phyloP scores from a whole-genome alignment of 352 stramenopile species.

The Pythium dissimile region DNA sequence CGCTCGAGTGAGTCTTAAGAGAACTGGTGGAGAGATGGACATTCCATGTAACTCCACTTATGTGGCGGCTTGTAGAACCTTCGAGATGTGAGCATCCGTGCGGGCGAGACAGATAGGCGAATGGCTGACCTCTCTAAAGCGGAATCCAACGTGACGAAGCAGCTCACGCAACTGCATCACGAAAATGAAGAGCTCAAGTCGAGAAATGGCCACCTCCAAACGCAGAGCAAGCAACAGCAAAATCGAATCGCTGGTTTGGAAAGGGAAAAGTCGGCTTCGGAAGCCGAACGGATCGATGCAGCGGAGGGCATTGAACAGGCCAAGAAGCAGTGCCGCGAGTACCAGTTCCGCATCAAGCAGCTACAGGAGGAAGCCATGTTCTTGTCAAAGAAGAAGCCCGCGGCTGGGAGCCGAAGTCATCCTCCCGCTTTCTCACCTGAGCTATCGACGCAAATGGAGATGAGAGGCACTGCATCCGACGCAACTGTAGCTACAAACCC shows the following conservation, averaged over 20 bases:
- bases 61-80: conserved; percentile 28
- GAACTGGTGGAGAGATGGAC: not conserved
- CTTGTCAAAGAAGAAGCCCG: conserved; percentile 35
- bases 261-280: conserved; percentile 19
- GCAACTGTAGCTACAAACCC: not conserved
- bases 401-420: too few species aligned
- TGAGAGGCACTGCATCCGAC: not conserved
- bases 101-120: conserved; percentile 40
- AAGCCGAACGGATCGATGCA: conserved; percentile 41
- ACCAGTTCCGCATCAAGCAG: conserved; percentile 63
- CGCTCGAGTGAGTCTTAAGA: not conserved
- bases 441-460: too few species aligned
- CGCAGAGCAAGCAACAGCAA: conserved; percentile 53
- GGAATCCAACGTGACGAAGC: conserved; percentile 37
- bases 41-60: too few species aligned
- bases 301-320: conserved; percentile 41
- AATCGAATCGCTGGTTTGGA: conserved; percentile 38
- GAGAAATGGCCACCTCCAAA: conserved; percentile 30
- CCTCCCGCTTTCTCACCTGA: too few species aligned
- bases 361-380: conserved; percentile 70
- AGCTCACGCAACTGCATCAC: conserved; percentile 41
- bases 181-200: conserved; percentile 59
- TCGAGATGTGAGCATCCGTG: conserved; percentile 35
- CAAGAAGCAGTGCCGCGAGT: conserved; percentile 46
- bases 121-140: conserved; percentile 24